Percentiles rank a stretch among this genome's conserved stretches.
Conservation (phyloP, 108 stramenopile genomes). For the Skeletonema costatum region DNA sequence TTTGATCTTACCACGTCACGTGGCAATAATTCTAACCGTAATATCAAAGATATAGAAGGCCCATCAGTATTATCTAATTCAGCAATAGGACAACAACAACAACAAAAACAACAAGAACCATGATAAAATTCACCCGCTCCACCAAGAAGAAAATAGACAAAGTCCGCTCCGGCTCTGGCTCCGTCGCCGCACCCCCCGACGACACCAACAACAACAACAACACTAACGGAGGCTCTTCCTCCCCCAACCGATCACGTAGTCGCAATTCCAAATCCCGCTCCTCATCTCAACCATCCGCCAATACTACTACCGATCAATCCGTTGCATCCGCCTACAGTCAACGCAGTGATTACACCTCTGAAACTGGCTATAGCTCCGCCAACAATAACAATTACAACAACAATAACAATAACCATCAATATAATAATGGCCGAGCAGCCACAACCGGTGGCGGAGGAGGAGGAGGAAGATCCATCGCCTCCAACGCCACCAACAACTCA, state of each 20-base stretch:
- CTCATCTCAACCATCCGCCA: neutral
- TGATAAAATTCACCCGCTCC: slow-evolving; percentile 45
- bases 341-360: slow-evolving; percentile 4
- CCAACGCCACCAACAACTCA: neutral
- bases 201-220: neutral
- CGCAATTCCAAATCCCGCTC: neutral
- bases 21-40: too few species aligned
- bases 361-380: neutral
- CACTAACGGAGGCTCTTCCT: neutral
- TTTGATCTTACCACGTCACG: too few species aligned
- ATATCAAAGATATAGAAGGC: too few species aligned
- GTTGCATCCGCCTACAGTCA: slow-evolving; percentile 20
- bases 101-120: neutral
- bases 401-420: neutral
- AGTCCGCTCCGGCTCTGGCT: neutral
- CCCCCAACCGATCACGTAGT: neutral
- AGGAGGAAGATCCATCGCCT: too few species aligned
- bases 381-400: neutral
- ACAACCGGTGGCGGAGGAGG: too few species aligned
- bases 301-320: slow-evolving; percentile 7
- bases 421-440: neutral
- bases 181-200: neutral
- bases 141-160: slow-evolving; percentile 37
- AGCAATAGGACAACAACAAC: too few species aligned
- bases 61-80: too few species aligned